These are phyloP conservation scores for Solanum clarkiae DNA, from an alignment of 257 asterid species.

Conservation along the genomic window DNA sequence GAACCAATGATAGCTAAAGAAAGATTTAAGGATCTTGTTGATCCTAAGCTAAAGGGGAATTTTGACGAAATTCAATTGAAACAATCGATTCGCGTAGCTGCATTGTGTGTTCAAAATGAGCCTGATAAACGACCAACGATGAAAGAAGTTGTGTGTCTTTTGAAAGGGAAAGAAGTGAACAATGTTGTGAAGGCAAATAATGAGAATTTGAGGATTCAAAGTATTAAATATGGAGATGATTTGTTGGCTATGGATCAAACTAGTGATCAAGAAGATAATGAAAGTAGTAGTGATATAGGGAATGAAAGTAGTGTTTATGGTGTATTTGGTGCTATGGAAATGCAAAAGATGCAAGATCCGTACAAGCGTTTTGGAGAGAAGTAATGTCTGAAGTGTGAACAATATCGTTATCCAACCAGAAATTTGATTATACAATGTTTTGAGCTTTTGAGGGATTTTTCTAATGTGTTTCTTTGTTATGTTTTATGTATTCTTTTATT, in stretches of 20 bases:
- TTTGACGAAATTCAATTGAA: conserved; percentile 45
- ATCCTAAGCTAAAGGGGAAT: conserved; percentile 48
- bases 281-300: conserved; percentile 1
- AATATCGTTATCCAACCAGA: background rate
- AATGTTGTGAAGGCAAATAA: conserved; percentile 1
- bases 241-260: conserved; percentile 54
- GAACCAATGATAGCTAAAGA: conserved; percentile 49
- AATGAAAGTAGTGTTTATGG: conserved; percentile 72
- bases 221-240: conserved; percentile 57
- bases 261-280: conserved; percentile 27
- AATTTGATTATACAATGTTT: background rate
- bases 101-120: conserved; percentile 64
- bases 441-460: background rate
- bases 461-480: background rate
- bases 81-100: conserved; percentile 41
- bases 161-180: conserved; percentile 26
- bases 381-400: background rate
- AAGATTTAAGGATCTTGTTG: conserved; percentile 46
- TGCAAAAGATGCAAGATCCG: conserved; percentile 49
- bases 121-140: conserved; percentile 64
- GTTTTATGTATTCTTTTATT: background rate
- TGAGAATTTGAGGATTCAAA: conserved; percentile 23
- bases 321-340: conserved; percentile 58
- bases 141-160: conserved; percentile 52
- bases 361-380: conserved; percentile 17